A percentile compares a stretch with the other conserved stretches of the same genome.
Conservation (phyloP, 2,329 filamentous ascomycete species). For the Scedosporium aurantiacum region DNA sequence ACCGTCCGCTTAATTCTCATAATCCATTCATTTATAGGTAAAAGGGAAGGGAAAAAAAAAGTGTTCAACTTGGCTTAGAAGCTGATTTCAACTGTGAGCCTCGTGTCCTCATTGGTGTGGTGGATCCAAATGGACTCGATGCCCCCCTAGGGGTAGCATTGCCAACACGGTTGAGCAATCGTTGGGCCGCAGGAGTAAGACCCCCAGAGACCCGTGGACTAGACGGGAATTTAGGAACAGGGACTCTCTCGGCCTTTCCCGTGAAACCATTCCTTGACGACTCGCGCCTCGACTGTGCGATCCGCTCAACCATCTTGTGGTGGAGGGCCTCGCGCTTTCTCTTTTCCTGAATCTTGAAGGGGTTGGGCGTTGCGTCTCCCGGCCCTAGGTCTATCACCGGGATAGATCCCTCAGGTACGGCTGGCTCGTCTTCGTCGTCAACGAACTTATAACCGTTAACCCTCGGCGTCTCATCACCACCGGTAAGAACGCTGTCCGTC, state of each 20-base stretch:
- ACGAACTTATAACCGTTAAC: slow-evolving; percentile 94
- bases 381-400: slow-evolving; percentile 46
- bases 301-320: slow-evolving; percentile 75
- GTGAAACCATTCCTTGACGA: slow-evolving; percentile 48
- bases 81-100: slow-evolving; percentile 26
- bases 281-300: slow-evolving; percentile 59
- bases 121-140: slow-evolving; percentile 22
- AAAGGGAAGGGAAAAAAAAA: background rate
- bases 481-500: slow-evolving; percentile 37
- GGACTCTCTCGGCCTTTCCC: slow-evolving; percentile 46
- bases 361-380: slow-evolving; percentile 56
- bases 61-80: slow-evolving; percentile 11
- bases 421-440: slow-evolving; percentile 56
- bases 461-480: slow-evolving; percentile 69
- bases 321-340: slow-evolving; percentile 71
- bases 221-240: slow-evolving; percentile 60
- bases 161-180: slow-evolving; percentile 52
- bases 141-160: slow-evolving; percentile 27
- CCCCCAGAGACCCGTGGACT: slow-evolving; percentile 45
- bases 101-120: slow-evolving; percentile 26
- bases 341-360: slow-evolving; percentile 68
- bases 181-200: slow-evolving; percentile 65
- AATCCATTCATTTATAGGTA: background rate
- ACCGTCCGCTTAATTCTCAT: slow-evolving; percentile 2
- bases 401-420: slow-evolving; percentile 8